phyloP scores from a whole-genome alignment of 23 red algal species.

The Agarophyton chilense region DNA sequence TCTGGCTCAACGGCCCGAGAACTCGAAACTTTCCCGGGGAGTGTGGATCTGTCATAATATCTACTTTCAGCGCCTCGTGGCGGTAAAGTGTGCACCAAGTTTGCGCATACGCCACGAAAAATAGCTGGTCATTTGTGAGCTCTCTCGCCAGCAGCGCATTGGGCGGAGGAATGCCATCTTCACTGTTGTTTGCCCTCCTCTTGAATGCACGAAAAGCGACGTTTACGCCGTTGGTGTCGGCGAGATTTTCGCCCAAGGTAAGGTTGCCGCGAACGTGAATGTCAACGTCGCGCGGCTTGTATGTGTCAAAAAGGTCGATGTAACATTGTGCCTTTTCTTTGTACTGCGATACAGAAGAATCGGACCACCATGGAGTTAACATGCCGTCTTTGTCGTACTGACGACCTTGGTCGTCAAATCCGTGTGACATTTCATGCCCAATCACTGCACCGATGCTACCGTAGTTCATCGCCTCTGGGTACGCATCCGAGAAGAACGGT shows the following conservation, averaged over 20 bases:
- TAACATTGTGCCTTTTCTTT: conserved; percentile 69
- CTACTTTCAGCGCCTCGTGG: conserved; percentile 46
- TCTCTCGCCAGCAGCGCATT: conserved; percentile 59
- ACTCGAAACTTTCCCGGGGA: conserved; percentile 66
- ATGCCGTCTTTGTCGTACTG: conserved; percentile 63
- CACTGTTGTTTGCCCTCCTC: conserved; percentile 53
- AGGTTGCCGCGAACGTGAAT: conserved; percentile 74
- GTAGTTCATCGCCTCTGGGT: conserved; percentile 91
- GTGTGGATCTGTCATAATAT: conserved; percentile 81
- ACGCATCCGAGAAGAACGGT: conserved; percentile 86
- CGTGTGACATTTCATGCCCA: conserved; percentile 94
- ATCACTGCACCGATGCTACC: conserved; percentile 87
- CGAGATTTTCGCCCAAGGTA: conserved; percentile 79
- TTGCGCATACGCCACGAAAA: conserved; percentile 92
- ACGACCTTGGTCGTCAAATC: conserved; percentile 81
- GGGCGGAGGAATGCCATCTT: conserved; percentile 58
- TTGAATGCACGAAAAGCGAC: conserved; percentile 72
- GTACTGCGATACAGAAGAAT: conserved; percentile 34
- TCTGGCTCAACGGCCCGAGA: conserved; percentile 57
- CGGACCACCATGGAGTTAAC: conserved; percentile 61
- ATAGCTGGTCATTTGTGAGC: conserved; percentile 82
- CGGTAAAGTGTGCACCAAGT: conserved; percentile 75
- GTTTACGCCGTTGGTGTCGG: conserved; percentile 75
- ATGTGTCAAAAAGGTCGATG: conserved; percentile 66
- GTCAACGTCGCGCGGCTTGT: conserved; percentile 54